Base-by-base conservation (phyloP, 495 filamentous ascomycete genomes). In the Chaetomium fimeti region DNA sequence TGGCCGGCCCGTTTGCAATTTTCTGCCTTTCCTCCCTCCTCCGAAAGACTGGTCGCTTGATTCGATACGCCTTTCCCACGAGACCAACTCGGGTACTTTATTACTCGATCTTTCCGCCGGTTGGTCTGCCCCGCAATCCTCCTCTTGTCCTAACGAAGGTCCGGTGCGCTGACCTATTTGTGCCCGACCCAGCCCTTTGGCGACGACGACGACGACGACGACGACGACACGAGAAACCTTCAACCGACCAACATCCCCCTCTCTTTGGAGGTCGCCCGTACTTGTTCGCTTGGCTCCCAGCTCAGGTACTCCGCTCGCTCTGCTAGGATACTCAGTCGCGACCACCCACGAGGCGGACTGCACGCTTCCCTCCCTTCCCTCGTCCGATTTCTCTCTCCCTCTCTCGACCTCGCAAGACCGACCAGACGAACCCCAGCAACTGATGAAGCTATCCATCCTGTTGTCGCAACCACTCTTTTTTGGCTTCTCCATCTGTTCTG, bases 141-240 rank as follows among this genome's bases (percentile, higher is more conserved):
- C 11, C n/a, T 47, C 49, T 38, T 6, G 25, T 60, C n/a, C 27
- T 22, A 63, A 24, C 60, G 22, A 29, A 25, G 38, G 29, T 38
- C 49, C 22, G 15, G 15, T 15, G 15, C 49, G 36, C 22, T 22
- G 36, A 59, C 24, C 36, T 18, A 28, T 68, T 65, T 32, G 24
- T 62, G 66, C 66, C 57, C 55, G 58, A 63, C 59, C 47, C n/a
- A 62, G 53, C 60, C 51, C 59, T 64, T 48, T 32, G 22, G 25
- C 59, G 54, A 56, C 55, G 32, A 11, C 32, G 8, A 36, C 32
- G 32, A 36, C 32, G 32, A 36, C 8, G 8, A 36, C 32, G 32
- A 36, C 32, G 8, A 36, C 8, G 3, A 60, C 54, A 54, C 43
- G 54, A 60, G 43, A 62, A 29, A 11, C n/a, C 4, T 32, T 42